phyloP scores from a whole-genome alignment of 2,329 filamentous ascomycete species.

The Cordyceps javanica region DNA sequence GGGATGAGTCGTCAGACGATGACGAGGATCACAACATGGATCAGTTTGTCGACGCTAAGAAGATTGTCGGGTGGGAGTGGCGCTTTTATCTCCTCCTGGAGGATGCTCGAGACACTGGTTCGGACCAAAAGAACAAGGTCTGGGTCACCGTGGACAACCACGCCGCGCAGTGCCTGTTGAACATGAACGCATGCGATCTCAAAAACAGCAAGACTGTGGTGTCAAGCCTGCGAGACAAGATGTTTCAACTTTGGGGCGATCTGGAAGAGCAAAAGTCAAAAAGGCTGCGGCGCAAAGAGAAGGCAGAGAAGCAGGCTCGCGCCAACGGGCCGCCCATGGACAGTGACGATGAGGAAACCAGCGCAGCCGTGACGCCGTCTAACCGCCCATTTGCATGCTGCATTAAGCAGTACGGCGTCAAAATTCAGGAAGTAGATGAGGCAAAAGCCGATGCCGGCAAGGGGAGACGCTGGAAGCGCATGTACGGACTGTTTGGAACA shows the following conservation, averaged over 20 bases:
- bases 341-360: constrained; percentile 29
- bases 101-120: constrained; percentile 43
- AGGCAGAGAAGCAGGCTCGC: constrained; percentile 18
- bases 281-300: constrained; percentile 23
- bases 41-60: constrained; percentile 21
- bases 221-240: constrained; percentile 54
- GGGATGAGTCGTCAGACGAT: constrained; percentile 17
- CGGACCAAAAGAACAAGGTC: constrained; percentile 39
- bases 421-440: constrained; percentile 33
- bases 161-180: constrained; percentile 42
- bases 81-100: constrained; percentile 74
- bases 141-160: constrained; percentile 63
- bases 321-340: constrained; percentile 30
- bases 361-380: constrained; percentile 22
- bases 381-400: constrained; percentile 64
- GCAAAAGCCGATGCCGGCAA: constrained; percentile 38
- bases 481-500: constrained; percentile 56
- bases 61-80: constrained; percentile 63
- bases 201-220: constrained; percentile 44
- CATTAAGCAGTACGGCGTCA: constrained; percentile 63
- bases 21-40: constrained; percentile 20
- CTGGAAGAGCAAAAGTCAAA: constrained; percentile 62
- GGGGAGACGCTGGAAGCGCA: constrained; percentile 51
- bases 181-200: constrained; percentile 49
- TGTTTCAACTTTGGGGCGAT: constrained; percentile 81